phyloP scores from a whole-genome alignment of 2,329 filamentous ascomycete genomes.

The Fonsecaea nubica region DNA sequence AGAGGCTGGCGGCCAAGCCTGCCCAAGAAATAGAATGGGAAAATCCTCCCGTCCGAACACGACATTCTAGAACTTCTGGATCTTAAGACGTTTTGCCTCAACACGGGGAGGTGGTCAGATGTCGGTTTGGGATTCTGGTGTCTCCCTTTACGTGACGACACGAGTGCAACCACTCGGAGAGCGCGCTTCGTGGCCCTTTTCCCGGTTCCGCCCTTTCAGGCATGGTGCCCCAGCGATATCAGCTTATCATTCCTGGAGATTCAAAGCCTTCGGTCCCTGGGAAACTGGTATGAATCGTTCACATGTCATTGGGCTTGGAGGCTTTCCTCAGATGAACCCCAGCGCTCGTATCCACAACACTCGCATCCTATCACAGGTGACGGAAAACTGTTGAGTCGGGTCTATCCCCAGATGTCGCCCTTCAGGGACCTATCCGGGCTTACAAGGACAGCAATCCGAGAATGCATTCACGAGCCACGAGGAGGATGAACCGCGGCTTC shows the following conservation, averaged over 20 bases:
- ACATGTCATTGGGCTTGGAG: neutral
- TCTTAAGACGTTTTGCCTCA: neutral
- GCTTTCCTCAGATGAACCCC: neutral
- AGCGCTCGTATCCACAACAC: neutral
- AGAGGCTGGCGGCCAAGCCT: neutral
- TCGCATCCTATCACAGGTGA: neutral
- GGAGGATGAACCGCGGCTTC: neutral
- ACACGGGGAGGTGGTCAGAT: neutral
- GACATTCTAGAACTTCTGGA: neutral
- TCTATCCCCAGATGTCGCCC: neutral
- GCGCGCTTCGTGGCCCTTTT: neutral
- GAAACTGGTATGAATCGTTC: neutral
- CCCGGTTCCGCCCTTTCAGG: neutral
- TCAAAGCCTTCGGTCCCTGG: neutral
- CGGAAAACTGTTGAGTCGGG: neutral
- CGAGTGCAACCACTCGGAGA: neutral
- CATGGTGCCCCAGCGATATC: neutral
- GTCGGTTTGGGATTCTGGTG: neutral
- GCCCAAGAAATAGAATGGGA: neutral
- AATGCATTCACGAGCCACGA: neutral
- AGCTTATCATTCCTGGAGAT: neutral
- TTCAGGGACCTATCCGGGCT: neutral
- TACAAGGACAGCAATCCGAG: neutral
- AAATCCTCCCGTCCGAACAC: neutral
- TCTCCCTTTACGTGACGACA: neutral